phyloP scores from a whole-genome alignment of 2,329 filamentous ascomycete genomes.

The Calonectria pseudoreteaudii region DNA sequence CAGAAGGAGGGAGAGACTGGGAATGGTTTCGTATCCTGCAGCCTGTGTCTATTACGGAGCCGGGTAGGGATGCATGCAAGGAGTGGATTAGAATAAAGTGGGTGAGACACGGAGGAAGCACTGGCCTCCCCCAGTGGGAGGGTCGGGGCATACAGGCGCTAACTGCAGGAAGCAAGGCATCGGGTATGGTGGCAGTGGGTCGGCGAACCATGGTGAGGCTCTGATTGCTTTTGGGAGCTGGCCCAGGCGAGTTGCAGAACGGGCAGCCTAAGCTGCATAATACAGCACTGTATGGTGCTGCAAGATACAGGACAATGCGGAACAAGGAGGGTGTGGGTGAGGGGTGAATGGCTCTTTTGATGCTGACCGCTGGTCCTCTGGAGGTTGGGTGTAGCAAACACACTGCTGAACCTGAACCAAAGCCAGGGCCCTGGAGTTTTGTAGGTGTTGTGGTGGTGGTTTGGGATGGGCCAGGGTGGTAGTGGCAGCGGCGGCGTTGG shows the following conservation, averaged over 20 bases:
- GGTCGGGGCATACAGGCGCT: background rate
- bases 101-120: background rate
- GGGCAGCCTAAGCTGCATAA: background rate
- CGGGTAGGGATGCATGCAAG: background rate
- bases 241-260: background rate
- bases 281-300: background rate
- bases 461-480: background rate
- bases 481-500: background rate
- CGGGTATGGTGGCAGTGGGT: slow-evolving; percentile 22
- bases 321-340: background rate
- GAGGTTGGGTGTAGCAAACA: background rate
- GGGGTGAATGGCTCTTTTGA: background rate
- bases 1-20: background rate
- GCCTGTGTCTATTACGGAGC: background rate
- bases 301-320: background rate
- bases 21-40: background rate
- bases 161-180: slow-evolving; percentile 23
- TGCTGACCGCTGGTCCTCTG: slow-evolving; percentile 14
- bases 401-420: slow-evolving; percentile 5
- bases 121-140: background rate
- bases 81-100: background rate
- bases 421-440: slow-evolving; percentile 19
- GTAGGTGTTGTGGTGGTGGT: slow-evolving; percentile 9
- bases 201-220: background rate
- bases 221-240: slow-evolving; percentile 12